Conservation (phyloP, 331 rosid genomes). For the Pyracantha coccinea region DNA sequence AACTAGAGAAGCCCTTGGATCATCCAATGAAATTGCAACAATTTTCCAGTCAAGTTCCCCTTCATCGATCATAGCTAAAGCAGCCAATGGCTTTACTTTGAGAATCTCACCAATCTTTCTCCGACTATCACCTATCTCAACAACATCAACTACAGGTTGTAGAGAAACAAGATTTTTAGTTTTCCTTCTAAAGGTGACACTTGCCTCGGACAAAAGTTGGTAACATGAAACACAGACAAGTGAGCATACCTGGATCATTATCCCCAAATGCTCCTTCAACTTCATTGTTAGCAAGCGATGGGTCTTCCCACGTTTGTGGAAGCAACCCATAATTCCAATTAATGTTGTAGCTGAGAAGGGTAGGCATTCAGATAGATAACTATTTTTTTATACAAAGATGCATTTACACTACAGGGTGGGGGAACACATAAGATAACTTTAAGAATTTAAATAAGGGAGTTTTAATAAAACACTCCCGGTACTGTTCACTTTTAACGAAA, state of each 20-base stretch:
- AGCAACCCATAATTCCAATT: conserved; percentile 98
- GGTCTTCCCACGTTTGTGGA: conserved; percentile 99
- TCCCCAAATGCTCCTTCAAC: conserved; percentile 97
- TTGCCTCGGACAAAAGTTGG: not conserved
- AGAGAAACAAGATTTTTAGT: not conserved
- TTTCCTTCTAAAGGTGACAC: not conserved
- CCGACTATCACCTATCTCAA: conserved; percentile 79
- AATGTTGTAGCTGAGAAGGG: conserved; percentile 68
- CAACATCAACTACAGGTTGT: conserved; percentile 74
- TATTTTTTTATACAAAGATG: not conserved
- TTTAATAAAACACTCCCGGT: too few relatives aligned
- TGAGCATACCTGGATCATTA: conserved; percentile 77
- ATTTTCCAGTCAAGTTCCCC: conserved; percentile 34
- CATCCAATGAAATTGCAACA: conserved; percentile 88
- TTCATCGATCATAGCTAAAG: conserved; percentile 98
- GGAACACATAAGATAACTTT: not conserved
- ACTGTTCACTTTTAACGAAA: too few relatives aligned
- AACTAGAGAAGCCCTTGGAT: conserved; percentile 83
- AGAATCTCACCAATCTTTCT: conserved; percentile 82
- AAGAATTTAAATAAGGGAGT: too few relatives aligned
- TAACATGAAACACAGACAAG: not conserved
- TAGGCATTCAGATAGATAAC: not conserved
- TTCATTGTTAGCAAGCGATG: conserved; percentile 80
- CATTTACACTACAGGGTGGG: not conserved
- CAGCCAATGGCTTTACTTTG: conserved; percentile 87